phyloP scores from a whole-genome alignment of 2,329 filamentous ascomycete genomes.

The Aspergillus bombycis region DNA sequence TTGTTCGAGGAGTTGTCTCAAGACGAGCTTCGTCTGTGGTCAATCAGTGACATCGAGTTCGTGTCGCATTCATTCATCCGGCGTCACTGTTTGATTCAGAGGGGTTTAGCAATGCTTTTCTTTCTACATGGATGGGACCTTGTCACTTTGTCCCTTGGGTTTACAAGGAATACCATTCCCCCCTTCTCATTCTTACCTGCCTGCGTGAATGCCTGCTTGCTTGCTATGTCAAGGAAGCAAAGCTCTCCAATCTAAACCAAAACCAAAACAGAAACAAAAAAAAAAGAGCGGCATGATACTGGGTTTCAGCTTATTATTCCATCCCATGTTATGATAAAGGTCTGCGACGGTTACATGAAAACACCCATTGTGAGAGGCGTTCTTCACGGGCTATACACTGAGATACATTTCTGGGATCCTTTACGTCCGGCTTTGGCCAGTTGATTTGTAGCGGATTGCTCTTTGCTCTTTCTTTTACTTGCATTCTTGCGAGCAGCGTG shows the following conservation, averaged over 20 bases:
- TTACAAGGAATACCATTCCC: background rate
- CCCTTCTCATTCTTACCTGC: background rate
- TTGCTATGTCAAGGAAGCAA: background rate
- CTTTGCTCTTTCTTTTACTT: slow-evolving; percentile 10
- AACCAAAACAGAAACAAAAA: background rate
- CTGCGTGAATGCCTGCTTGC: background rate
- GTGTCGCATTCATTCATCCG: slow-evolving; percentile 30
- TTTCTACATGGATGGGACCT: slow-evolving; percentile 30
- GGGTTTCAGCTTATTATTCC: background rate
- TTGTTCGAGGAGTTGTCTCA: slow-evolving; percentile 7
- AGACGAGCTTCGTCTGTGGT: slow-evolving; percentile 3
- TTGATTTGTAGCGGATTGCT: slow-evolving; percentile 19
- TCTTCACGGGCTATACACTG: slow-evolving; percentile 28
- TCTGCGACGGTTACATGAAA: slow-evolving; percentile 14
- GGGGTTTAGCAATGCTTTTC: slow-evolving; percentile 29
- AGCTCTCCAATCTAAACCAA: background rate
- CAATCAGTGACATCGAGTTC: slow-evolving; percentile 27
- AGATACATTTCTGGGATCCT: slow-evolving; percentile 25
- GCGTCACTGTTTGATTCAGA: slow-evolving; percentile 33
- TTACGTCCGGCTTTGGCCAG: slow-evolving; percentile 17
- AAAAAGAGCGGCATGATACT: slow-evolving; percentile 5
- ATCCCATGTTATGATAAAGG: slow-evolving; percentile 9
- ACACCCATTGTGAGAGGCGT: slow-evolving; percentile 23
- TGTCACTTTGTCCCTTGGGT: slow-evolving; percentile 5
- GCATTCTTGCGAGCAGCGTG: slow-evolving; percentile 11